phyloP scores from a whole-genome alignment of 495 filamentous ascomycete genomes.

The Symbiotaphrina buchneri region DNA sequence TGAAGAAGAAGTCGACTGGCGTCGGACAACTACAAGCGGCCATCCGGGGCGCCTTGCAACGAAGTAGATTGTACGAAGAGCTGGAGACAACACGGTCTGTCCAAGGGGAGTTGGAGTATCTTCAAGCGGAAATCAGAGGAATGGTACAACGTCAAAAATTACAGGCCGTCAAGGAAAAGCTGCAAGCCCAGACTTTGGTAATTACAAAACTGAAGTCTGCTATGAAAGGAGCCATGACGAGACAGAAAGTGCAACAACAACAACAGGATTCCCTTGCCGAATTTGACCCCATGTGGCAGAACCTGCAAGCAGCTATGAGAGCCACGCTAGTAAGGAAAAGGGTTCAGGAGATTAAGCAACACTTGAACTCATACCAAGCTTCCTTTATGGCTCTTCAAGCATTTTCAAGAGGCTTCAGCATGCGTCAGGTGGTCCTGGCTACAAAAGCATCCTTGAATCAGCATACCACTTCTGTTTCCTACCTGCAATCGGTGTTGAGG shows the following conservation, averaged over 20 bases:
- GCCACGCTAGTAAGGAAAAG: constrained; percentile 31
- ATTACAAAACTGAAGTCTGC: constrained; percentile 22
- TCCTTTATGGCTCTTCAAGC: constrained; percentile 1
- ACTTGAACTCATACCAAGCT: neutral
- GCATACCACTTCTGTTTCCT: no score
- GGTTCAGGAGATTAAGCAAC: constrained; percentile 10
- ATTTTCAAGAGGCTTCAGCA: constrained; percentile 10
- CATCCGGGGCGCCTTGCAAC: constrained; percentile 6
- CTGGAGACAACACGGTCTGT: constrained; percentile 20
- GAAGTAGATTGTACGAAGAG: constrained; percentile 15
- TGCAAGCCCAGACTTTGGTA: constrained; percentile 11
- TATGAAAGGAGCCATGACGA: constrained; percentile 15
- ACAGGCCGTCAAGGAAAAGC: constrained; percentile 8
- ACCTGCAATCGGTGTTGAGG: no score
- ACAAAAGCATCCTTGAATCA: no score
- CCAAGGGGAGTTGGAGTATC: constrained; percentile 3
- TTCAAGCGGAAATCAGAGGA: constrained; percentile 6
- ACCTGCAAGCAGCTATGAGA: constrained; percentile 36
- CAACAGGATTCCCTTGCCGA: no score
- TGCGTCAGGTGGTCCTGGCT: constrained; percentile 13
- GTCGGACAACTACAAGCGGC: constrained; percentile 19
- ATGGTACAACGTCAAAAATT: constrained; percentile 8
- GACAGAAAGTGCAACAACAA: constrained; percentile 7
- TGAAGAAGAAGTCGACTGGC: constrained; percentile 24
- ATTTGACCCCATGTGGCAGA: no score